Evolutionary conservation across 2,329 filamentous ascomycete species (phyloP), one percentile per base, ranked within the genome.

Genomic region (Lanzia echinophila): DNA sequence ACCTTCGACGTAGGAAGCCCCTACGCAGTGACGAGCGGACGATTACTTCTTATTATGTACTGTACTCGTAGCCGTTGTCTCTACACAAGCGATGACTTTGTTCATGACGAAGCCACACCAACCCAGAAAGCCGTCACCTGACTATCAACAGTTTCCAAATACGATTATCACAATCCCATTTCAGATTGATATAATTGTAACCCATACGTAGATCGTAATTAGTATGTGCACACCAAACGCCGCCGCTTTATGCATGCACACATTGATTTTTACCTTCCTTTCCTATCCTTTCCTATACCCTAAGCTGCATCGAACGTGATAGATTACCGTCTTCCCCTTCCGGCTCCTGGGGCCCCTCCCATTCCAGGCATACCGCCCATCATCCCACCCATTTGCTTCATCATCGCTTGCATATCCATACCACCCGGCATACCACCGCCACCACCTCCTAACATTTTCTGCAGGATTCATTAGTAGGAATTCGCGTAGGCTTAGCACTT

Each of bases 371-470:
- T 82, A 22, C 79, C 66, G n/a, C 56, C 72, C 71, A 63, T 75
- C 73, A 63, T 58, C 19, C 70, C 67, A 36, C 70, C 79, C 80
- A 85, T 83, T 65, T 84, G 81, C 69, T 79, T 75, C 87, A 88
- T 79, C 87, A 94, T 89, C 62, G 87, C 85, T 68, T 86, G 83
- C 82, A 94, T 87, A 58, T 86, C 84, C 72, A 86, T 81, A 56
- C 87, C 82, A 1, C 82, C 86, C 1, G 63, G 63, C 62, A 64
- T 63, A 38, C 67, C 75, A 10, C 75, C 81, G 19, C 82, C 85
- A 36, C 83, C 84, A 17, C 84, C 84, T 3, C 86, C 87, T 62
- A 96, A 80, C 87, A 95, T 95, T 77, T 94, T 92, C 52, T 54
- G 31, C 32, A 13, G 5, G 1, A 10, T 13, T 15, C 22, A 10